These are phyloP conservation scores for Aspergillus tubingensis DNA, from an alignment of 2,329 filamentous ascomycete species.

Conservation along the genomic window DNA sequence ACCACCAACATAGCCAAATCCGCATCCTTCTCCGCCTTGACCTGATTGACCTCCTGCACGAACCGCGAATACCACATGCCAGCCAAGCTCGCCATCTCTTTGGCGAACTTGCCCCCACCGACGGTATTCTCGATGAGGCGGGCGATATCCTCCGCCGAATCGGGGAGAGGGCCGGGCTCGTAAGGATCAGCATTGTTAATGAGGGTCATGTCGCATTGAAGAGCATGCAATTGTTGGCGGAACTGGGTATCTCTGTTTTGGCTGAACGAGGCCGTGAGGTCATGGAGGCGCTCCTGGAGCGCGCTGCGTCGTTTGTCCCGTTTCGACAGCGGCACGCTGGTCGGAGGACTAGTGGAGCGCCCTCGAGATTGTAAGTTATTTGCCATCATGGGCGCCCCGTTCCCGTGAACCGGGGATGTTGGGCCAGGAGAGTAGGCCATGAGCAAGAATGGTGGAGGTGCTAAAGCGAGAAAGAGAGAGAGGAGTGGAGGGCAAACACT, in stretches of 20 bases:
- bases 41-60: conserved; percentile 81
- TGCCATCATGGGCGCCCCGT: conserved; percentile 20
- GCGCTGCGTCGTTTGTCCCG: conserved; percentile 85
- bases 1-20: conserved; percentile 81
- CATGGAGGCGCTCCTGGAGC: conserved; percentile 74
- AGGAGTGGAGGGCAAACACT: conserved; percentile 8
- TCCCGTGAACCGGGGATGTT: conserved; percentile 31
- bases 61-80: conserved; percentile 85
- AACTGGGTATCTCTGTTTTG: conserved; percentile 82
- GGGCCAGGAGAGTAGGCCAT: conserved; percentile 47
- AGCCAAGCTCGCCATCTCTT: conserved; percentile 65
- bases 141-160: conserved; percentile 65
- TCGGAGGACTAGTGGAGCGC: conserved; percentile 36
- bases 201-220: conserved; percentile 87
- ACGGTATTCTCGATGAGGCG: conserved; percentile 61
- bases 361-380: conserved; percentile 27
- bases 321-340: conserved; percentile 64
- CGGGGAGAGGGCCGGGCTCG: conserved; percentile 66
- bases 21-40: conserved; percentile 83
- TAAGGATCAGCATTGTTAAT: conserved; percentile 86
- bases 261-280: conserved; percentile 75
- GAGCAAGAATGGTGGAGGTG: conserved; percentile 9
- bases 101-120: conserved; percentile 63
- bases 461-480: conserved; percentile 10
- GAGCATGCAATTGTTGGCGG: conserved; percentile 82